Percentiles rank a stretch among this genome's conserved stretches.
These are phyloP conservation scores for Wallacemonas sp. DNA, from an alignment of 208 protist genomes.

Conservation along the genomic window DNA sequence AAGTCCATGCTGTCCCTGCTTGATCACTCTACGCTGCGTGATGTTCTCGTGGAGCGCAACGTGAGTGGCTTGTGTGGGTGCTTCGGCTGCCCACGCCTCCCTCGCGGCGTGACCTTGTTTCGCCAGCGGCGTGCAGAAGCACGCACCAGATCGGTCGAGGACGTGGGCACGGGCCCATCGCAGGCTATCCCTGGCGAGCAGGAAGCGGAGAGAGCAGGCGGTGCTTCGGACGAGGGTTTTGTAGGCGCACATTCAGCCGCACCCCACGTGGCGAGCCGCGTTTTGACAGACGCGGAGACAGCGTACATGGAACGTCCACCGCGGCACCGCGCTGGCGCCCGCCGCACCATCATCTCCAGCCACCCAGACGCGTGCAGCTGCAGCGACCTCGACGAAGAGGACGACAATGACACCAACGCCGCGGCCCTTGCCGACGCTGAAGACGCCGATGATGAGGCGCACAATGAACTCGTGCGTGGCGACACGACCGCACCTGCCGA, in stretches of 20 bases:
- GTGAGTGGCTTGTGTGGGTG: conserved; percentile 55
- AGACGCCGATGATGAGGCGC: neutral
- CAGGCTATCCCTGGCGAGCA: too few species aligned
- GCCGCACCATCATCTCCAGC: conserved; percentile 6
- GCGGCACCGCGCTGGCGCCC: neutral
- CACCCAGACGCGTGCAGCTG: neutral
- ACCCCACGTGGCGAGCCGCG: neutral
- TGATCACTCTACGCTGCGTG: conserved; percentile 47
- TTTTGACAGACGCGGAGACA: conserved; percentile 11
- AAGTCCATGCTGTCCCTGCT: conserved; percentile 60
- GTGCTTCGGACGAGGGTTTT: too few species aligned
- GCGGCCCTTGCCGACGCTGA: neutral
- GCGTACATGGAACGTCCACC: neutral
- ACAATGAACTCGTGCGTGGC: neutral
- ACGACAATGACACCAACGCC: neutral
- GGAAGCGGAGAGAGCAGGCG: too few species aligned
- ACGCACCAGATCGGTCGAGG: neutral
- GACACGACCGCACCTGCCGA: neutral
- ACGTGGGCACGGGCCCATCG: neutral
- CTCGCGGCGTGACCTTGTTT: conserved; percentile 19
- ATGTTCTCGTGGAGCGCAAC: conserved; percentile 76
- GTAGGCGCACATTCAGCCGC: too few species aligned
- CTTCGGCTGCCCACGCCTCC: conserved; percentile 53
- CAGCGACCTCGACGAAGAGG: conserved; percentile 9
- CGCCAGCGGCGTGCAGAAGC: conserved; percentile 4